Evolutionary conservation across 2,329 filamentous ascomycete genomes (phyloP), one percentile per base, ranked within the genome.

Genomic region (Fusarium sp.): DNA sequence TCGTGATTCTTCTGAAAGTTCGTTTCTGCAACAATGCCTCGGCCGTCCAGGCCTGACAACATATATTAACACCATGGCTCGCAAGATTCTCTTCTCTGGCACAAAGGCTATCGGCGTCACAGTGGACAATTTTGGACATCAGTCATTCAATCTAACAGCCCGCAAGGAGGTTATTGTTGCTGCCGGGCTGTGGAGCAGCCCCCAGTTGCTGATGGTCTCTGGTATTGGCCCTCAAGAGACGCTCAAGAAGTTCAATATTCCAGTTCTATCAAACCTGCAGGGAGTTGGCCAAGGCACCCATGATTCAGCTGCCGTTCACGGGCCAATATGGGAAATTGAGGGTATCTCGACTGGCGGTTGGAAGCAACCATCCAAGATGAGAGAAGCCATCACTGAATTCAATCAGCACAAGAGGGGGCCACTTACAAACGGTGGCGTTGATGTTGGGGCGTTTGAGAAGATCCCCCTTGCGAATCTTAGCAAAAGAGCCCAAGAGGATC

Each of bases 1-100:
- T 17, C 59, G 59, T 9, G 59, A 62, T 18, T 62, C 59, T 26
- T 62, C 53, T 2, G 53, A 56, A 38, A 56, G 53, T 27, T 56
- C 53, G 1, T 56, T 56, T 20, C 2, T 48, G 10, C 53, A 56
- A 6, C 27, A 56, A 46, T 48, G 20, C 14, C 40, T 56, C 1
- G 40, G 53, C 3, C 20, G 17, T 10, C 20, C 38, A 26, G 30
- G 20, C 9, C n/a, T 56, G 17, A 48, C 53, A 15, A 35, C 53
- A 20, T 56, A 56, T 1, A 48, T 56, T 7, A 56, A 56, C 12
- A 56, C 53, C 13, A 56, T 56, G 55, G n/a, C 55, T n/a, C 33
- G 33, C 12, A 58, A 52, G 15, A 18, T 58, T 10, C 33, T 54
- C 7, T 59, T 40, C 14, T 56, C 48, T 6, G 48, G 48, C 4